A percentile compares a stretch with the other conserved stretches of the same genome.
These are phyloP conservation scores for Diophrys appendiculata DNA, from an alignment of 73 alveolate species.

Conservation along the genomic window DNA sequence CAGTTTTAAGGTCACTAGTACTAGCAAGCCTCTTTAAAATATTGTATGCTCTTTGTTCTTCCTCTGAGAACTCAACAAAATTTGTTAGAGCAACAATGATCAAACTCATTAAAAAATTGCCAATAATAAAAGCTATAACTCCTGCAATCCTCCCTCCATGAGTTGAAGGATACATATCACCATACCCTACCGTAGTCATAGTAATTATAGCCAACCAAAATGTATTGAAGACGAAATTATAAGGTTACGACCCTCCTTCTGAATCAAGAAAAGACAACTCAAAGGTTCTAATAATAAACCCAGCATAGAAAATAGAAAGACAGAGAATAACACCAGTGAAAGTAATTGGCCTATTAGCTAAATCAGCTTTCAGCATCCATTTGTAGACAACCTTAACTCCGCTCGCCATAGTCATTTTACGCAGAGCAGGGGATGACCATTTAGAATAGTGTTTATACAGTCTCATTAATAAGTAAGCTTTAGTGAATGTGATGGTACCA, in stretches of 20 bases:
- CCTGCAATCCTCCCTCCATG: background rate
- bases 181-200: background rate
- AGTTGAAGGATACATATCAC: background rate
- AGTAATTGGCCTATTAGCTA: background rate
- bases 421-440: background rate
- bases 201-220: background rate
- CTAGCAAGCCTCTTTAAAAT: background rate
- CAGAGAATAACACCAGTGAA: background rate
- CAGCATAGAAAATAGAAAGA: background rate
- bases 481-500: background rate
- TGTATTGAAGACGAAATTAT: background rate
- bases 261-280: background rate
- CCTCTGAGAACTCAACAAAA: background rate
- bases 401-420: background rate
- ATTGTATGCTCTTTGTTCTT: background rate
- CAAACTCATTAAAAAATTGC: background rate
- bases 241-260: background rate
- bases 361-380: background rate
- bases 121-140: background rate
- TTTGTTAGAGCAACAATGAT: background rate
- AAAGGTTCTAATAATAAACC: background rate
- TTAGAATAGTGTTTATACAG: background rate
- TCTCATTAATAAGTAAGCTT: background rate
- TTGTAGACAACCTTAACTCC: background rate
- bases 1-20: background rate